Evolutionary conservation across 352 stramenopile species (phyloP), one percentile per base, ranked within the genome.

Genomic region (Thalassiosira livingstoniorum): DNA sequence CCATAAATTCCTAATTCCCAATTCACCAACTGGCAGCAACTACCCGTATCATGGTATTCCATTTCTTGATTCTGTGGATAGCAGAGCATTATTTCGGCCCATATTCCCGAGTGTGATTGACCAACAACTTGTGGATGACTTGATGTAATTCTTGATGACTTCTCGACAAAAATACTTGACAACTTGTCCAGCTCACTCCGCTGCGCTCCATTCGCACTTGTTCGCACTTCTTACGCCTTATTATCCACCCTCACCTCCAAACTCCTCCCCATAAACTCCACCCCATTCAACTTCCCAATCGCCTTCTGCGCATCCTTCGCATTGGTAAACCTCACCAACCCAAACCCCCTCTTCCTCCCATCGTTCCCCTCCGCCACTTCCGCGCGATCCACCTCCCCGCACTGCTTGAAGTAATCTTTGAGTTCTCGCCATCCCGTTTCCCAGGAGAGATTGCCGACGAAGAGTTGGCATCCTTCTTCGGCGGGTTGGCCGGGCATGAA

Each of bases 191-290:
- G n/a, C n/a, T n/a, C n/a, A n/a, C n/a, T n/a, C n/a, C n/a, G n/a
- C n/a, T n/a, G 29, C 3, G 23, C 21, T 27, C 53, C 23, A 64
- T 23, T n/a, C 54, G 27, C 31, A 51, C 15, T 13, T n/a, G 23
- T 11, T 23, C 7, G 7, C 18, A 43, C 47, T 42, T 34, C 45
- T 79, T 78, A 86, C 5, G 93, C 85, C 76, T 98, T 96, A 13
- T 96, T 92, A 82, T 98, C 96, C 57, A 97, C 87, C 11, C 96
- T 95, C n/a, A 99, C 96, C 76, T 97, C 96, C 62, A 99, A 95
- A 72, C 92, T 92, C 53, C 97, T 94, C 4, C 96, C 97, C 67
- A 97, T 92, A 21, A 99, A 91, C 71, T 98, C 93, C 21, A 92
- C 94, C 77, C 98, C 96, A 87, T 97, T 97, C 7, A 99, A 86